These are phyloP conservation scores for Saturnispora serradocipensis DNA, from an alignment of 805 yeast species.

Conservation along the genomic window DNA sequence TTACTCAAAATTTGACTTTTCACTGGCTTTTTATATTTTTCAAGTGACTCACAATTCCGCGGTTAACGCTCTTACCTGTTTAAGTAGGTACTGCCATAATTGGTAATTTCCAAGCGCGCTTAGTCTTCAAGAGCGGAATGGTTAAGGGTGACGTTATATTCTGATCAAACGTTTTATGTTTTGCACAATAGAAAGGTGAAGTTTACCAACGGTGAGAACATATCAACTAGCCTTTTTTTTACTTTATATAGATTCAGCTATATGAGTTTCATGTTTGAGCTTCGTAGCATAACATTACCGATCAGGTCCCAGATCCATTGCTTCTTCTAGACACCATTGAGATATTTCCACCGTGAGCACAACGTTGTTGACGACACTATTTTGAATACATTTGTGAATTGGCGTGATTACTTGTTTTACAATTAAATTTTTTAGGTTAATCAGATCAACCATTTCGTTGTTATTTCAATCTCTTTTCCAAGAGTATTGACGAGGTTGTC, in stretches of 20 bases:
- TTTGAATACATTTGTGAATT: too few relatives aligned
- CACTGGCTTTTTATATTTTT: constrained; percentile 5
- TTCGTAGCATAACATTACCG: too few relatives aligned
- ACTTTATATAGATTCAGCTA: too few relatives aligned
- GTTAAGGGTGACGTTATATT: neutral
- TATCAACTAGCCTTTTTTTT: too few relatives aligned
- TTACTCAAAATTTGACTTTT: neutral
- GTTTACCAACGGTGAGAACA: too few relatives aligned
- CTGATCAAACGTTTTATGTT: neutral
- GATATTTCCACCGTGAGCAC: too few relatives aligned
- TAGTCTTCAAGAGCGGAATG: neutral
- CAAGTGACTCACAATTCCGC: constrained; percentile 24
- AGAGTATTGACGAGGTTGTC: constrained; percentile 40
- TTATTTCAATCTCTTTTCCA: constrained; percentile 43
- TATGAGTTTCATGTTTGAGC: too few relatives aligned
- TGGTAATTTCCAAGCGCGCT: constrained; percentile 15
- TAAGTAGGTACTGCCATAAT: constrained; percentile 8
- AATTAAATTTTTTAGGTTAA: neutral
- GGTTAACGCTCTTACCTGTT: constrained; percentile 25
- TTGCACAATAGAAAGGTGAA: neutral
- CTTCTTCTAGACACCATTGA: too few relatives aligned
- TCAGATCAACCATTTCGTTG: neutral
- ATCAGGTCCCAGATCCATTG: too few relatives aligned
- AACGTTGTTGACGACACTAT: too few relatives aligned
- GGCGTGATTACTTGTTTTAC: neutral